Base-by-base conservation (phyloP, 2,329 filamentous ascomycete genomes). In the Phialophora macrospora region DNA sequence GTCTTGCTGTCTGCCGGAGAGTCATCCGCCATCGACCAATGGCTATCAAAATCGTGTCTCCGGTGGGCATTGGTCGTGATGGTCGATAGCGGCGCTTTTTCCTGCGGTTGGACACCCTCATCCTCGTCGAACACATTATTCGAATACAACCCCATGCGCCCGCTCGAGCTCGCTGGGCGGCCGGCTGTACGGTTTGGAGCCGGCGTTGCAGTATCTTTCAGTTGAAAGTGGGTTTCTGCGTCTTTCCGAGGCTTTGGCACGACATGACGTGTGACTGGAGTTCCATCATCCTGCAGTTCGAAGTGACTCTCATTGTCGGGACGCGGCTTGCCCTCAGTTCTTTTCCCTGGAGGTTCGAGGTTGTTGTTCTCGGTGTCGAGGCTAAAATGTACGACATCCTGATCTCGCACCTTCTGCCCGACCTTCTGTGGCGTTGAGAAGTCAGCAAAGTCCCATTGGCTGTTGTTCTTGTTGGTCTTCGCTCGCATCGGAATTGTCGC, bases 371-470 rank as follows among this genome's bases (percentile, higher is more conserved):
- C 89, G 55, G 89, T 88, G 72, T 89, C 90, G 87, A 91, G 96
- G 66, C 83, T 85, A 75, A 88, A 88, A 76, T 95, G 90, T 62
- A 91, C 89, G 66, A 88, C 84, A 67, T 95, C 88, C 74, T 92
- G 87, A 46, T 84, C 81, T 66, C 88, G 85, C 60, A 85, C 76
- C 77, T 89, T 90, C 54, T 83, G 80, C 4, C 85, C 83, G 55
- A 86, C 82, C 82, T 96, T 97, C 70, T 89, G 85, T 0, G 94
- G 94, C 0, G 93, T 97, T 17, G 82, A 81, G 73, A 96, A 96
- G 78, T 97, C 93, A 67, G 92, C 87, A 77, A 98, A 98, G 56
- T 88, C 87, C 93, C 94, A 97, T 68, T 91, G 89, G 69, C 88
- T 88, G 65, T 84, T 81, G 75, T 92, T 88, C 20, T 69, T 69